These are phyloP conservation scores for bread wheat (Triticum aestivum) DNA, from an alignment of 176 grass and related monocot species.

Conservation along the genomic window DNA sequence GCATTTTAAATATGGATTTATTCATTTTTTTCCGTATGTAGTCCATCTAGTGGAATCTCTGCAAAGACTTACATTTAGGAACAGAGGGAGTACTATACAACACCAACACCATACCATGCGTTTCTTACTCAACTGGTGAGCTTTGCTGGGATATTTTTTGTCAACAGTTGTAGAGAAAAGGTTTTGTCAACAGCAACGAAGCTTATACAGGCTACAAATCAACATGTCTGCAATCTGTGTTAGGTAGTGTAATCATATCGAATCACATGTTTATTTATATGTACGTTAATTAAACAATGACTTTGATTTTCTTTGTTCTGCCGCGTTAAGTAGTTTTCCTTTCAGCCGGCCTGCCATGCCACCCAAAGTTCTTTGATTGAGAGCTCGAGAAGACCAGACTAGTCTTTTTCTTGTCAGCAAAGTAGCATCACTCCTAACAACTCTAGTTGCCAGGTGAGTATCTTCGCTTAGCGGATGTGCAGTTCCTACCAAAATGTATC, in stretches of 20 bases:
- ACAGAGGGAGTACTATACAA: no score
- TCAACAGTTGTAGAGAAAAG: not conserved
- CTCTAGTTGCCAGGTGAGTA: not conserved
- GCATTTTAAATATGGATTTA: no score
- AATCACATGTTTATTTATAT: not conserved
- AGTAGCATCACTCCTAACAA: not conserved
- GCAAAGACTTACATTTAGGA: no score
- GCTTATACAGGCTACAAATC: not conserved
- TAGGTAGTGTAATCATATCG: not conserved
- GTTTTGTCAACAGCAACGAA: not conserved
- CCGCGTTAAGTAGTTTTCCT: not conserved
- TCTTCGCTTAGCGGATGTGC: not conserved
- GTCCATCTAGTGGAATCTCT: no score
- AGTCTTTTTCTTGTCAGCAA: not conserved
- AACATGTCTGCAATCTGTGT: not conserved
- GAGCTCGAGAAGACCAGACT: not conserved
- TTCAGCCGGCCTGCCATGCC: not conserved
- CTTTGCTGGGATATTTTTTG: no score
- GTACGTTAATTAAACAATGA: not conserved
- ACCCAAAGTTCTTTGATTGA: not conserved
- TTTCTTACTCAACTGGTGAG: not conserved
- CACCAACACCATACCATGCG: not conserved
- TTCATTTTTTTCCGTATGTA: no score
- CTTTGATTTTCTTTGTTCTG: not conserved
- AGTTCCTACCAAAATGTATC: not conserved